A percentile compares a stretch with the other conserved stretches of the same genome.
These are phyloP conservation scores for Telopea speciosissima DNA, from an alignment of 177 flowering plant species.

Conservation along the genomic window DNA sequence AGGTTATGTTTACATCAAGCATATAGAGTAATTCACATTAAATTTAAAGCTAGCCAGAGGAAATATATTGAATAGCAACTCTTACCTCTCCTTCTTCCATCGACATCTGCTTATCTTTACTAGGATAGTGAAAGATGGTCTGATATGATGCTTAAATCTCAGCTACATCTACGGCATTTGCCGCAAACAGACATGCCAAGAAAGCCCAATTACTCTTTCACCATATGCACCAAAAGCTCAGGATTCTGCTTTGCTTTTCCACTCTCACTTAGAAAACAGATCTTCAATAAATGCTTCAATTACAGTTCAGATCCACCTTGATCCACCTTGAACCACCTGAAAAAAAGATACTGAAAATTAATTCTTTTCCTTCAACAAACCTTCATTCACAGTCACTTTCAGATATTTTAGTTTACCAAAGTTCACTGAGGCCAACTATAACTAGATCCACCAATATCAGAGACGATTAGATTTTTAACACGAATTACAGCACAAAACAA, in stretches of 20 bases:
- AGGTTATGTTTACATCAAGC: no score
- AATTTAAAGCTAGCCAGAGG: background rate
- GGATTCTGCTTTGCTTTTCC: background rate
- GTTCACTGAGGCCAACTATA: background rate
- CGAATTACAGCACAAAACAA: background rate
- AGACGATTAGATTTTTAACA: background rate
- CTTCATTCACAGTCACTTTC: background rate
- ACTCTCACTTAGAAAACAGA: background rate
- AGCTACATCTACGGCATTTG: background rate
- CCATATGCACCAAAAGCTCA: background rate
- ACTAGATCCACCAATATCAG: background rate
- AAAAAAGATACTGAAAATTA: background rate
- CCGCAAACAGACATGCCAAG: background rate
- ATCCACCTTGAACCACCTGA: slow-evolving; percentile 2
- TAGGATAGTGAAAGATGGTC: background rate
- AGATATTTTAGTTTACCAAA: background rate
- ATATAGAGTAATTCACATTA: no score
- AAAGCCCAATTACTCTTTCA: slow-evolving; percentile 1
- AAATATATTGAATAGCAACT: slow-evolving; percentile 3
- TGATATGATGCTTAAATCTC: background rate
- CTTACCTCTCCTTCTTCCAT: slow-evolving; percentile 12
- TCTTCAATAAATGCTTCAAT: background rate
- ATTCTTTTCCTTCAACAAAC: background rate
- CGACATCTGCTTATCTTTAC: background rate
- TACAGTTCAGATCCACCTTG: background rate